phyloP scores from a whole-genome alignment of 2,329 filamentous ascomycete species.

The Talaromyces atroroseus region DNA sequence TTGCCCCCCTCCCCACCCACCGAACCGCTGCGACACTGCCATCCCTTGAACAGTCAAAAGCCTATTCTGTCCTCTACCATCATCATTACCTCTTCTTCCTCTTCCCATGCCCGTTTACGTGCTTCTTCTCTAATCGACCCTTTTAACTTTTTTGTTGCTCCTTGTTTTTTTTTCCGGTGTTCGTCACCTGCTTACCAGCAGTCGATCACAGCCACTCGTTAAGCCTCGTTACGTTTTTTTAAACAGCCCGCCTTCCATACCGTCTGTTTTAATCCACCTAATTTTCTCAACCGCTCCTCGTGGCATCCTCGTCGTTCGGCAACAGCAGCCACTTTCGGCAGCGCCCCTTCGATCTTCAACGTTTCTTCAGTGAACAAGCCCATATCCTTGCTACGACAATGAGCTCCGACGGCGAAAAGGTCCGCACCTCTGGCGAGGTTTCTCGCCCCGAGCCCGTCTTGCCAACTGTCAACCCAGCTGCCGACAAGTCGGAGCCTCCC shows the following conservation, averaged over 20 bases:
- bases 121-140: conserved; percentile 5
- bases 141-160: conserved; percentile 13
- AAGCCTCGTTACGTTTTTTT: conserved; percentile 1
- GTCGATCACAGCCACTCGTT: conserved; percentile 17
- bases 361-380: conserved; percentile 41
- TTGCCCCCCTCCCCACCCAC: conserved; percentile 1
- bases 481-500: conserved; percentile 63
- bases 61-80: conserved; percentile 16
- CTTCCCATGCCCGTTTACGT: conserved; percentile 12
- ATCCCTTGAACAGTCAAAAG: conserved; percentile 10
- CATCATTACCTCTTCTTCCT: conserved; percentile 13
- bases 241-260: background rate
- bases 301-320: conserved; percentile 42
- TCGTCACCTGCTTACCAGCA: conserved; percentile 20
- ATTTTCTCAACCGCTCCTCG: conserved; percentile 21
- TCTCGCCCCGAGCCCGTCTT: conserved; percentile 50
- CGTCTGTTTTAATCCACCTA: conserved; percentile 15
- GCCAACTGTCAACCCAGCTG: conserved; percentile 72
- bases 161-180: conserved; percentile 19
- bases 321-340: conserved; percentile 39
- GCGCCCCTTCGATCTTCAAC: conserved; percentile 45
- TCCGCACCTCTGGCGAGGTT: conserved; percentile 70
- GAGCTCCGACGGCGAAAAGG: conserved; percentile 70
- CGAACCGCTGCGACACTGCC: background rate
- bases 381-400: conserved; percentile 42